Conservation (phyloP, 306 rosid genomes). For the Cotoneaster glaucophyllus region DNA sequence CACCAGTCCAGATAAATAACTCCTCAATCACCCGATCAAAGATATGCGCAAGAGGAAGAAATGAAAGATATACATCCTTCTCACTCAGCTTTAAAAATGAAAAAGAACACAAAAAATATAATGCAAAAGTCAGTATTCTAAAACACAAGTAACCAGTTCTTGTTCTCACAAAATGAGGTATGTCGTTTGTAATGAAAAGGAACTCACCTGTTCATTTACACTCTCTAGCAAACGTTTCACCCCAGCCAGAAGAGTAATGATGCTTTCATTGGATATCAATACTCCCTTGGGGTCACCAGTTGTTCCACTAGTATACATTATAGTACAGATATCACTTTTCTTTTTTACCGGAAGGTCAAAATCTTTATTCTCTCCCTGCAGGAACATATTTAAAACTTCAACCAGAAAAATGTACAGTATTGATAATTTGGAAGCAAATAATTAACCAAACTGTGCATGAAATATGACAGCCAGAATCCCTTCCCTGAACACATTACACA, state of each 20-base stretch:
- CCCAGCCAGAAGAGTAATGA: conserved; percentile 73
- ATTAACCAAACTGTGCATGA: conserved; percentile 1
- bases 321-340: conserved; percentile 77
- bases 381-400: conserved; percentile 20
- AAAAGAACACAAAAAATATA: conserved; percentile 1
- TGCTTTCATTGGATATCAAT: conserved; percentile 75
- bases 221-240: conserved; percentile 53
- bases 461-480: not conserved
- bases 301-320: conserved; percentile 97
- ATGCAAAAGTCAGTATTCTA: conserved; percentile 16
- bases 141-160: not conserved
- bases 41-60: conserved; percentile 93
- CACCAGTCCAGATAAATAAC: conserved; percentile 78
- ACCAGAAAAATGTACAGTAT: not conserved
- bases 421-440: not conserved
- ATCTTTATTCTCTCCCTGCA: conserved; percentile 59
- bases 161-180: not conserved
- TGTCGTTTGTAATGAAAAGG: conserved; percentile 2
- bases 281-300: conserved; percentile 99
- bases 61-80: conserved; percentile 77
- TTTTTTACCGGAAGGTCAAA: conserved; percentile 76
- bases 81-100: conserved; percentile 41
- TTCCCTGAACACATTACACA: not conserved
- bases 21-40: conserved; percentile 97
- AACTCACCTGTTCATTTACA: conserved; percentile 56